Conservation (phyloP, 805 yeast species). For the Scheffersomyces stipitis region DNA sequence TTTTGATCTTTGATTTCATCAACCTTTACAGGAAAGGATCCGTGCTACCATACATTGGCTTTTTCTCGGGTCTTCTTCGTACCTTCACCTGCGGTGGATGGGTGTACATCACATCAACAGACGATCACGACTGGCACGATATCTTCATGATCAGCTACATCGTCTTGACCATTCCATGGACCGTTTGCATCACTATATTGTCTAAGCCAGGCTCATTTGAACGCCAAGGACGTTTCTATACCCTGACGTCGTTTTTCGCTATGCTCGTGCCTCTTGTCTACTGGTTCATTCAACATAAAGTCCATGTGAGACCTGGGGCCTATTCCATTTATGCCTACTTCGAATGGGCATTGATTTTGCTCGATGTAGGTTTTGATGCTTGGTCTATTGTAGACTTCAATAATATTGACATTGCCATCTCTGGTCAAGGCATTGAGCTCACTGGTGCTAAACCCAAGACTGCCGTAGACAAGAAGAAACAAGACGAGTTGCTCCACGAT, state of each 20-base stretch:
- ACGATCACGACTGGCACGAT: conserved; percentile 95
- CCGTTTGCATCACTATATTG: conserved; percentile 54
- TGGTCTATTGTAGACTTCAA: conserved; percentile 72
- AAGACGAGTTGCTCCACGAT: conserved; percentile 14
- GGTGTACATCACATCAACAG: conserved; percentile 96
- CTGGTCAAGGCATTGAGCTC: conserved; percentile 23
- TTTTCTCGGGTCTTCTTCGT: conserved; percentile 74
- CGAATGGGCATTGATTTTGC: conserved; percentile 86
- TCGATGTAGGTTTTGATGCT: conserved; percentile 84
- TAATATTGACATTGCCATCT: conserved; percentile 51
- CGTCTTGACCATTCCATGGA: conserved; percentile 90
- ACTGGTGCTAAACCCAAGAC: conserved; percentile 18
- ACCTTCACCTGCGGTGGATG: conserved; percentile 98
- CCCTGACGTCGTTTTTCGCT: conserved; percentile 65
- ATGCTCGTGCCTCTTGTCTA: conserved; percentile 79
- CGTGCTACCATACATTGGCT: conserved; percentile 38
- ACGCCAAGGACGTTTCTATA: conserved; percentile 51
- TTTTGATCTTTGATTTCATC: conserved; percentile 54
- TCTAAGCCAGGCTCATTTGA: conserved; percentile 46
- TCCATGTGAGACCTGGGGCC: conserved; percentile 86
- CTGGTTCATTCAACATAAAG: conserved; percentile 90
- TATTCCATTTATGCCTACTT: conserved; percentile 92
- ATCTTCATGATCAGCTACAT: conserved; percentile 92
- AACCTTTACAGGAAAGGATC: conserved; percentile 40
- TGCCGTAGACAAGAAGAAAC: conserved; percentile 1